These are phyloP conservation scores for Aspergillus sp. DNA, from an alignment of 2,329 filamentous ascomycete genomes.

Conservation along the genomic window DNA sequence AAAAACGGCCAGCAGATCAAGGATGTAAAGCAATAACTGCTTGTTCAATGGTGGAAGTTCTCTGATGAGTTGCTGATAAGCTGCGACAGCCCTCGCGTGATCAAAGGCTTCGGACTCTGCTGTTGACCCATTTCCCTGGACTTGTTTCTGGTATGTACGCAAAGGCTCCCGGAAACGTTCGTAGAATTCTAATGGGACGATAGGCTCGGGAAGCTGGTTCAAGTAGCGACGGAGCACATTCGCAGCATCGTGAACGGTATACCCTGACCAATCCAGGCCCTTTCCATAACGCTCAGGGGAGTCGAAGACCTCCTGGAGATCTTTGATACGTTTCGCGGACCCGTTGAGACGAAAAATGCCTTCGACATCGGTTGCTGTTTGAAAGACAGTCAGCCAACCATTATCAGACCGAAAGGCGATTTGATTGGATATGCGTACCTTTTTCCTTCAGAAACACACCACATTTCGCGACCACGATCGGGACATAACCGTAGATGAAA, in stretches of 20 bases:
- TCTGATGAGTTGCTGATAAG: conserved; percentile 87
- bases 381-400: conserved; percentile 5
- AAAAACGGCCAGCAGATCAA: conserved; percentile 93
- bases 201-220: conserved; percentile 92
- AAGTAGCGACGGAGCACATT: conserved; percentile 94
- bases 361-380: conserved; percentile 81
- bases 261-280: conserved; percentile 93
- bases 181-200: conserved; percentile 91
- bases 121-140: conserved; percentile 64
- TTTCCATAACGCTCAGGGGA: conserved; percentile 95
- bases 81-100: conserved; percentile 67
- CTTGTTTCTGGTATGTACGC: conserved; percentile 62
- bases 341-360: conserved; percentile 95
- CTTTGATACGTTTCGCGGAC: conserved; percentile 97
- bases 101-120: conserved; percentile 71
- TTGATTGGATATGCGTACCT: conserved; percentile 53
- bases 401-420: too few species aligned
- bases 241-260: conserved; percentile 96
- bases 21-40: conserved; percentile 89
- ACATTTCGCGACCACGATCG: conserved; percentile 97
- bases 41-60: conserved; percentile 89
- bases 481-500: conserved; percentile 98
- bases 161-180: conserved; percentile 85
- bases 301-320: conserved; percentile 86
- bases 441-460: conserved; percentile 97